Percentiles rank a stretch among this genome's conserved stretches.
Evolutionary conservation across 2,329 filamentous ascomycete species (phyloP).

Genomic region (Aspergillus ibericus): DNA sequence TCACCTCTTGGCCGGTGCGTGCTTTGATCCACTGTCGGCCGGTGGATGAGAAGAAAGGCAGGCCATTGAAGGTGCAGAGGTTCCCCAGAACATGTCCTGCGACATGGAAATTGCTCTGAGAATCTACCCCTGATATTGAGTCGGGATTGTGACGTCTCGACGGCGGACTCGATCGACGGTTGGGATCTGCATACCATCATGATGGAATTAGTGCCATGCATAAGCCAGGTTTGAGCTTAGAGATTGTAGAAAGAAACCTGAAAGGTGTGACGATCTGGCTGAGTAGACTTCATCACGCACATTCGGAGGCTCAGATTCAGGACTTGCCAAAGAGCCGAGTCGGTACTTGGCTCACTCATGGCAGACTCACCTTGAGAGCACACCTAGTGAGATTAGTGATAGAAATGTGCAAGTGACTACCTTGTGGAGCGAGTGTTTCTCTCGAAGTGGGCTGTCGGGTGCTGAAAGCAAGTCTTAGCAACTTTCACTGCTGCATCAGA

Average conservation of each 20-base stretch:
- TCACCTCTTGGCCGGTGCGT: background rate
- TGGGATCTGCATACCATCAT: background rate
- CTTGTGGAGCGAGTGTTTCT: no score
- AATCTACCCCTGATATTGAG: background rate
- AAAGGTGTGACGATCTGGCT: no score
- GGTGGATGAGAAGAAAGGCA: slow-evolving; percentile 3
- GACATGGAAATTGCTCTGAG: background rate
- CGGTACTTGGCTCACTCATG: no score
- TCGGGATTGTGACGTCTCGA: background rate
- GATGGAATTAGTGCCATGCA: background rate
- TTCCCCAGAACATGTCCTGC: background rate
- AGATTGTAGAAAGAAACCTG: no score
- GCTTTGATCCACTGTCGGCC: slow-evolving; percentile 2
- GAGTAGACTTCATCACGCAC: no score
- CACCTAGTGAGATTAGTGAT: no score
- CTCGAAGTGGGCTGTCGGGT: no score
- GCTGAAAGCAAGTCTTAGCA: background rate
- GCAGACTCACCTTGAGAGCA: no score
- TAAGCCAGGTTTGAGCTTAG: no score
- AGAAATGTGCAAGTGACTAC: no score
- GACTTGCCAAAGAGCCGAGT: no score
- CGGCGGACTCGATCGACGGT: background rate
- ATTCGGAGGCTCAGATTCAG: no score
- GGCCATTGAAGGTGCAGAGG: background rate
- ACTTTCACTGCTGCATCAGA: background rate